A percentile compares a stretch with the other conserved stretches of the same genome.
Evolutionary conservation across 1,284 basidiomycete species (phyloP).

Genomic region (Spongispora temasekensis): DNA sequence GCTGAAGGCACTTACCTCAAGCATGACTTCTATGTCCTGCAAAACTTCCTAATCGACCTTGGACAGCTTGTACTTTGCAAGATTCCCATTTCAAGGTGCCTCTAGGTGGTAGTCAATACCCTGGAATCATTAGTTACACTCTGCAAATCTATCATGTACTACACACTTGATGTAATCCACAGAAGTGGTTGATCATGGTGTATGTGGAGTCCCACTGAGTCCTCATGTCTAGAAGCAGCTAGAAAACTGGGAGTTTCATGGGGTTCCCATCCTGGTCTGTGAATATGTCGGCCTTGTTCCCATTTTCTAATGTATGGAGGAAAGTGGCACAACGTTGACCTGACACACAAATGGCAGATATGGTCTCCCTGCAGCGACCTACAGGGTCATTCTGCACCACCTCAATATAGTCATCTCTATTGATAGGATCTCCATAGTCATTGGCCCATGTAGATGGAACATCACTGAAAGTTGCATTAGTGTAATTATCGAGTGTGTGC

Average conservation of each 20-base stretch:
- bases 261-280: not conserved
- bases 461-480: not conserved
- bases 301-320: not conserved
- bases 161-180: not conserved
- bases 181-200: not conserved
- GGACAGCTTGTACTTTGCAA: not conserved
- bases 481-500: not conserved
- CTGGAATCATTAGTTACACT: not conserved
- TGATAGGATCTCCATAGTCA: not conserved
- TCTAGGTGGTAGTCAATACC: not conserved
- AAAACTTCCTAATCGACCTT: not conserved
- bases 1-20: not conserved
- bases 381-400: not conserved
- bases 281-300: not conserved
- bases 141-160: not conserved
- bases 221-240: not conserved
- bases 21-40: not conserved
- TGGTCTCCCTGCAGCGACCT: not conserved
- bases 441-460: not conserved
- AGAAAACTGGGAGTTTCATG: not conserved
- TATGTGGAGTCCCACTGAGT: not conserved
- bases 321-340: not conserved
- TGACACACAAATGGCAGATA: not conserved
- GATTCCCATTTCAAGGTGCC: not conserved
- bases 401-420: not conserved